These are phyloP conservation scores for Penicillium thymicola DNA, from an alignment of 2,329 filamentous ascomycete species.

Conservation along the genomic window DNA sequence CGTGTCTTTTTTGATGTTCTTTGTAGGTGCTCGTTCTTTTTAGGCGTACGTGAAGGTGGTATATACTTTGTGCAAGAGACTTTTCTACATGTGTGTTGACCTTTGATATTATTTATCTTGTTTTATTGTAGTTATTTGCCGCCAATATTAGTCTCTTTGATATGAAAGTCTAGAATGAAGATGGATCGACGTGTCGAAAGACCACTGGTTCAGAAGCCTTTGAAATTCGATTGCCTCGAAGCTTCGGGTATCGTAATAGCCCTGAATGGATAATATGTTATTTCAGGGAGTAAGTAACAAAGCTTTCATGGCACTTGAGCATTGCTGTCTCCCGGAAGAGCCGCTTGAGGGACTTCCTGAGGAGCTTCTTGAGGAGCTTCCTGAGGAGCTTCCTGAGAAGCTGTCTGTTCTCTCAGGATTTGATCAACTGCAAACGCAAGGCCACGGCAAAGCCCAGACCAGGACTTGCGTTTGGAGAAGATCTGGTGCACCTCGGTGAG, in stretches of 20 bases:
- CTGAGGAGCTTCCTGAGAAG: neutral
- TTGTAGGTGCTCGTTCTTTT: too few species aligned
- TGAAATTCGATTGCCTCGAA: neutral
- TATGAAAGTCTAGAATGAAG: neutral
- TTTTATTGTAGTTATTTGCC: neutral
- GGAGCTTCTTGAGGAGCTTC: neutral
- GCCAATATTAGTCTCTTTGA: neutral
- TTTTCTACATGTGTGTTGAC: too few species aligned
- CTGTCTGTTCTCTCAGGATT: neutral
- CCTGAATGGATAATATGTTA: neutral
- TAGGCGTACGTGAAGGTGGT: too few species aligned
- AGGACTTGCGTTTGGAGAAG: neutral
- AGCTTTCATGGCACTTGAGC: neutral
- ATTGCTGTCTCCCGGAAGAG: neutral
- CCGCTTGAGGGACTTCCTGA: too few species aligned
- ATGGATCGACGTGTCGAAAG: neutral
- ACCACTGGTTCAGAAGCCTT: neutral
- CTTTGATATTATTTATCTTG: too few species aligned
- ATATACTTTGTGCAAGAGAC: too few species aligned
- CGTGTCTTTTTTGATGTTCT: too few species aligned
- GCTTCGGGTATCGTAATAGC: neutral
- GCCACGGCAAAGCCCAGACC: neutral
- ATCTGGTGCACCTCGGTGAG: neutral
- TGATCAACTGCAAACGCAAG: neutral
- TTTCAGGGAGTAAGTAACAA: neutral